phyloP scores from a whole-genome alignment of 495 filamentous ascomycete genomes.

The Podospora sp. region DNA sequence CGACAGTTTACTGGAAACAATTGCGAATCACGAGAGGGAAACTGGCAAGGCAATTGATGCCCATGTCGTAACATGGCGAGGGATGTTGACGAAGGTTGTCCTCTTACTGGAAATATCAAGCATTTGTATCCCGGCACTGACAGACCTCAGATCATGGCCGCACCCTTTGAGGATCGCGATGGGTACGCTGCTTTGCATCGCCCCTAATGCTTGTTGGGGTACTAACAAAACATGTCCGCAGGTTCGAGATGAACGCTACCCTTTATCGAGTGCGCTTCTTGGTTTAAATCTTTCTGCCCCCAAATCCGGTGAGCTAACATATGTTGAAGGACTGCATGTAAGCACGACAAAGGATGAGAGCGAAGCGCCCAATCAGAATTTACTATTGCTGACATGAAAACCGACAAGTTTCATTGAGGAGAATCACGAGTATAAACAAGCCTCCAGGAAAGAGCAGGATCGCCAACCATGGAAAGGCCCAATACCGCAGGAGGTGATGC shows the following conservation, averaged over 20 bases:
- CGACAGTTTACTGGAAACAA: slow-evolving; percentile 76
- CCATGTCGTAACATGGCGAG: slow-evolving; percentile 90
- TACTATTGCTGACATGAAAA: slow-evolving; percentile 16
- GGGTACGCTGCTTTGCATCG: slow-evolving; percentile 55
- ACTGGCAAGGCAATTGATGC: slow-evolving; percentile 67
- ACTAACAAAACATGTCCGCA: slow-evolving; percentile 35
- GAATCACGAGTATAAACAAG: slow-evolving; percentile 68
- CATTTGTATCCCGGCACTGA: slow-evolving; percentile 1
- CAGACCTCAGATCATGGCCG: slow-evolving; percentile 72
- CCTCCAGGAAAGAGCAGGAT: slow-evolving; percentile 57
- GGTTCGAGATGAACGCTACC: slow-evolving; percentile 96
- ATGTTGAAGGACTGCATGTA: slow-evolving; percentile 73
- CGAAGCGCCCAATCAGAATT: not conserved
- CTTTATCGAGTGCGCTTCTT: slow-evolving; percentile 72
- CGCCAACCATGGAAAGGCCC: slow-evolving; percentile 59
- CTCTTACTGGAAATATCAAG: not conserved
- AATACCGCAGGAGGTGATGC: slow-evolving; percentile 47
- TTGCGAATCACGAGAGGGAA: slow-evolving; percentile 70
- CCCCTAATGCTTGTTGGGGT: slow-evolving; percentile 16
- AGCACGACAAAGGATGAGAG: slow-evolving; percentile 30
- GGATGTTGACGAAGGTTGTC: slow-evolving; percentile 95
- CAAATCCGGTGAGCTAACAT: slow-evolving; percentile 20
- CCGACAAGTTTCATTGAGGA: slow-evolving; percentile 88
- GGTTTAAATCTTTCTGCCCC: not conserved
- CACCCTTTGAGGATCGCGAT: slow-evolving; percentile 79